phyloP scores from a whole-genome alignment of 2,329 filamentous ascomycete genomes.

The Simplicillium aogashimaense region DNA sequence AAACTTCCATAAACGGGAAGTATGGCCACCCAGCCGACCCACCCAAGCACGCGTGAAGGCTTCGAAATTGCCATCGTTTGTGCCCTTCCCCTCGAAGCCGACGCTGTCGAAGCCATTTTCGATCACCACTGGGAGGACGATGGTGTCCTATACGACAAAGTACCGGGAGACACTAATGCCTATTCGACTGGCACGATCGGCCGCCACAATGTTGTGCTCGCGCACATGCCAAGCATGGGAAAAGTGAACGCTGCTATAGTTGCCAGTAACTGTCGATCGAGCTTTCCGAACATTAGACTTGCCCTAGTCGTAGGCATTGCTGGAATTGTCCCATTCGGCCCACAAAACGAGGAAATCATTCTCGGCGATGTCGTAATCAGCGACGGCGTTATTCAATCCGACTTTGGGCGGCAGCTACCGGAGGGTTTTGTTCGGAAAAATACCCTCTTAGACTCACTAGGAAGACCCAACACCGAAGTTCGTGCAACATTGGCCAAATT shows the following conservation, averaged over 20 bases:
- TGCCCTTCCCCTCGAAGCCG: neutral
- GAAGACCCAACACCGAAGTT: slow-evolving; percentile 11
- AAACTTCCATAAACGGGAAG: neutral
- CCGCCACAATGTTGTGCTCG: slow-evolving; percentile 18
- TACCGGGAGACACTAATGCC: slow-evolving; percentile 13
- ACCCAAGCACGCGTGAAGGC: neutral
- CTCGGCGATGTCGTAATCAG: slow-evolving; percentile 20
- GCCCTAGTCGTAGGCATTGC: slow-evolving; percentile 12
- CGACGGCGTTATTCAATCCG: slow-evolving; percentile 16
- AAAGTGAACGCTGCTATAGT: slow-evolving; percentile 12
- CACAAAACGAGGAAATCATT: slow-evolving; percentile 8
- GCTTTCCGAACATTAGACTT: slow-evolving; percentile 11
- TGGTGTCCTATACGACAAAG: slow-evolving; percentile 10
- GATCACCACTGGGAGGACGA: slow-evolving; percentile 7
- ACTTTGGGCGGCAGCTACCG: slow-evolving; percentile 15
- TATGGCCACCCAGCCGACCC: neutral
- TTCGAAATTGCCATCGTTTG: neutral
- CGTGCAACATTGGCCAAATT: slow-evolving; percentile 13
- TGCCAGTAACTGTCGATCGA: slow-evolving; percentile 6
- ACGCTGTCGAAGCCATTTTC: neutral
- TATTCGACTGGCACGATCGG: slow-evolving; percentile 16
- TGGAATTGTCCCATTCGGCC: slow-evolving; percentile 11
- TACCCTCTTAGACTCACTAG: slow-evolving; percentile 8
- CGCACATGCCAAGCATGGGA: slow-evolving; percentile 17
- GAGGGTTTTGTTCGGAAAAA: slow-evolving; percentile 13